Percentiles rank a stretch among this genome's conserved stretches.
Conservation (phyloP, 1,139 yeast species). For the Debaryomycetaceae sp. region DNA sequence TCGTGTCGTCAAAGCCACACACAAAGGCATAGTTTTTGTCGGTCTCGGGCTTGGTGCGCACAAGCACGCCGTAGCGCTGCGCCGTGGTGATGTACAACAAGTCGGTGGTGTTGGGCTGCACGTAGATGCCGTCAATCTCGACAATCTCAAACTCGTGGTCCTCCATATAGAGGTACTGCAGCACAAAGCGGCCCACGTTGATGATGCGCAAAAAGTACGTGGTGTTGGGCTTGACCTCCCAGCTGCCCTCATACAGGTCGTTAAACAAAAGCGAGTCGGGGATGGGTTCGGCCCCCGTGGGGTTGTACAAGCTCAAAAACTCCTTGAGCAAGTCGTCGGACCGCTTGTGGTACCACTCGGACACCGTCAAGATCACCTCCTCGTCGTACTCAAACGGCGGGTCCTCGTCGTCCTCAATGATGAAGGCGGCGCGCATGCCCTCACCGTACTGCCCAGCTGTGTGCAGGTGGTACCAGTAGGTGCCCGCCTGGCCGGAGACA, state of each 20-base stretch:
- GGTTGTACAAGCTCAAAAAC: constrained; percentile 62
- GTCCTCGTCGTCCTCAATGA: constrained; percentile 54
- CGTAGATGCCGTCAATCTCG: constrained; percentile 70
- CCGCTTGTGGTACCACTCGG: constrained; percentile 61
- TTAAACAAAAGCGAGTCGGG: constrained; percentile 65
- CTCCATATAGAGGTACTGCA: constrained; percentile 65
- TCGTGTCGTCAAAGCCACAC: constrained; percentile 56
- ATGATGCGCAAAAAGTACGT: constrained; percentile 61
- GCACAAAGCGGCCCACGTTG: constrained; percentile 67
- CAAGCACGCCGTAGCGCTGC: constrained; percentile 62
- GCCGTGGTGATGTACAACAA: constrained; percentile 64
- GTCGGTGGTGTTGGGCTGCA: constrained; percentile 53
- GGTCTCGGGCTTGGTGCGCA: constrained; percentile 47
- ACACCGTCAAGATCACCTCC: constrained; percentile 50
- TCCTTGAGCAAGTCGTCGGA: constrained; percentile 38
- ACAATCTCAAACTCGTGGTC: constrained; percentile 65
- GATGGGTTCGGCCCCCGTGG: constrained; percentile 81
- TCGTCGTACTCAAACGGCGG: constrained; percentile 59
- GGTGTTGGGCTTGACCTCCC: constrained; percentile 55
- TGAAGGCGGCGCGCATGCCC: constrained; percentile 70
- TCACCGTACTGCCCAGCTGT: constrained; percentile 73
- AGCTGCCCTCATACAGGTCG: constrained; percentile 55
- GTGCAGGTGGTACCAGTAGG: constrained; percentile 84
- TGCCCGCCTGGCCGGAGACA: constrained; percentile 62
- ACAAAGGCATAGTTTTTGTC: constrained; percentile 55